A percentile compares a stretch with the other conserved stretches of the same genome.
Evolutionary conservation across 257 asterid species (phyloP).

Genomic region (Handroanthus guayacan): DNA sequence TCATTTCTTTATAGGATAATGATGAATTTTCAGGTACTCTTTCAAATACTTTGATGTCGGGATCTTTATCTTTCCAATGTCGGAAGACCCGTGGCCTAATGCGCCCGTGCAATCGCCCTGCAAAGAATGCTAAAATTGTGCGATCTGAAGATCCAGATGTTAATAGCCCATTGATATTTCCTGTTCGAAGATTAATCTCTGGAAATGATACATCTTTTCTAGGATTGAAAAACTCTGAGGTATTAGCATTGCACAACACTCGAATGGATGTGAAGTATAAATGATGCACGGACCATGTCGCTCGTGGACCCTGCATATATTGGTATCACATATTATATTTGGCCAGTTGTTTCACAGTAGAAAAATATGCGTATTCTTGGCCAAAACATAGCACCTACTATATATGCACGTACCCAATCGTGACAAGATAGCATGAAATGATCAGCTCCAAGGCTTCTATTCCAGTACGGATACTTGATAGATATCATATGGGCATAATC

Average conservation of each 20-base stretch:
- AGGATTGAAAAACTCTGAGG: constrained; percentile 78
- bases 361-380: background rate
- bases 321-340: no score
- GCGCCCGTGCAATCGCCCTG: constrained; percentile 62
- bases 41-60: constrained; percentile 42
- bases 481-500: constrained; percentile 60
- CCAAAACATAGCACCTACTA: no score
- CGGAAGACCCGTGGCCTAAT: constrained; percentile 53
- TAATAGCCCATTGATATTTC: constrained; percentile 29
- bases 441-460: constrained; percentile 70
- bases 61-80: constrained; percentile 56
- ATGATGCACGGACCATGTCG: constrained; percentile 68
- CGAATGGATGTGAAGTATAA: constrained; percentile 73
- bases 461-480: constrained; percentile 65
- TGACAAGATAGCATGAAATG: constrained; percentile 84
- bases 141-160: constrained; percentile 40
- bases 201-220: constrained; percentile 70
- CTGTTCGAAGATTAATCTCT: constrained; percentile 58
- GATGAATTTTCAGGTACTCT: constrained; percentile 41
- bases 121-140: constrained; percentile 67
- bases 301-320: constrained; percentile 68
- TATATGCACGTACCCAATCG: constrained; percentile 57
- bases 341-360: no score
- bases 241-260: constrained; percentile 73
- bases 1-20: constrained; percentile 47